These are phyloP conservation scores for Metarhizium rileyi DNA, from an alignment of 2,329 filamentous ascomycete species.

Conservation along the genomic window DNA sequence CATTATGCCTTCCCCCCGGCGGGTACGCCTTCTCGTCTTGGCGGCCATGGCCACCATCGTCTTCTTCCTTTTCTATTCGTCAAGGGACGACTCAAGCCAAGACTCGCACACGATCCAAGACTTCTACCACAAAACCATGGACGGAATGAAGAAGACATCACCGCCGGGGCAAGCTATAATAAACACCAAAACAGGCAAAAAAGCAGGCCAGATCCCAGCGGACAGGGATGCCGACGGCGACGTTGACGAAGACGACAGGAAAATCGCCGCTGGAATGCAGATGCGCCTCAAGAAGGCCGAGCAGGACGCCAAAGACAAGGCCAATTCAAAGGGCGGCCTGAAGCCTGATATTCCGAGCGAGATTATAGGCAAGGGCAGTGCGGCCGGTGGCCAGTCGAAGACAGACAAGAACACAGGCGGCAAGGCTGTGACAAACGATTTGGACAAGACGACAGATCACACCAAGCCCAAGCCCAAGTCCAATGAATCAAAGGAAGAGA, in stretches of 20 bases:
- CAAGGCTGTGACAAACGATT: neutral
- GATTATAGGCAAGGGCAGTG: slow-evolving; percentile 49
- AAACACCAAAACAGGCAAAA: slow-evolving; percentile 27
- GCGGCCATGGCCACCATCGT: slow-evolving; percentile 55
- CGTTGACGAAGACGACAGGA: slow-evolving; percentile 46
- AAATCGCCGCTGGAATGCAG: slow-evolving; percentile 40
- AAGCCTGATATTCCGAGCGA: slow-evolving; percentile 49
- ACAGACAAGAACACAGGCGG: slow-evolving; percentile 16
- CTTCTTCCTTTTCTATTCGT: slow-evolving; percentile 63
- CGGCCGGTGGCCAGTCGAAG: slow-evolving; percentile 40
- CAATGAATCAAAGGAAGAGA: slow-evolving; percentile 46
- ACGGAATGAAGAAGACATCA: slow-evolving; percentile 37
- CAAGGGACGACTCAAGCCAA: slow-evolving; percentile 42
- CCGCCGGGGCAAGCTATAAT: slow-evolving; percentile 28
- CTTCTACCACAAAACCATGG: slow-evolving; percentile 51
- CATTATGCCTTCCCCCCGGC: slow-evolving; percentile 59
- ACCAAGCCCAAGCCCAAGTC: slow-evolving; percentile 19
- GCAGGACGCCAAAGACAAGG: slow-evolving; percentile 58
- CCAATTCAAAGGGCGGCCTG: slow-evolving; percentile 24
- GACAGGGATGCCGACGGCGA: slow-evolving; percentile 46
- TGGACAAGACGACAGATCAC: slow-evolving; percentile 2
- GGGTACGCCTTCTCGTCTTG: slow-evolving; percentile 57
- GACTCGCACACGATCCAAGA: slow-evolving; percentile 35
- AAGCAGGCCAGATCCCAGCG: slow-evolving; percentile 29
- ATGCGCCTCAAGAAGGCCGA: slow-evolving; percentile 59